Conservation (phyloP, 2,329 filamentous ascomycete species). For the Plectosphaerella sp. region DNA sequence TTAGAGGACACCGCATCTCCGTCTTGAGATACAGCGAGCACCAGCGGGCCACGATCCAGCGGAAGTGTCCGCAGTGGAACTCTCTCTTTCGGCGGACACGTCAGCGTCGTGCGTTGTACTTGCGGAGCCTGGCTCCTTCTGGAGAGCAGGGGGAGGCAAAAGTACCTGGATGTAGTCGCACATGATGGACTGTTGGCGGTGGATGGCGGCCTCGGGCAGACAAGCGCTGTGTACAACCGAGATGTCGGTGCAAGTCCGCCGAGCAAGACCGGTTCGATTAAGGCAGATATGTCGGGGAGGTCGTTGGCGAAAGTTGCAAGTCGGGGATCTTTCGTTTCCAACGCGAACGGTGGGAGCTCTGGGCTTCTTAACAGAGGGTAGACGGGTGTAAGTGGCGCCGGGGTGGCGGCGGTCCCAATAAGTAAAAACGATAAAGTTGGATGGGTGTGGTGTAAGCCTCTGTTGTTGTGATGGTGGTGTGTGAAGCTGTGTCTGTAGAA, state of each 20-base stretch:
- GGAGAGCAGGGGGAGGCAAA: neutral
- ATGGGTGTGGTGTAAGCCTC: neutral
- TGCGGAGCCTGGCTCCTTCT: slow-evolving; percentile 7
- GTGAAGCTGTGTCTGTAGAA: neutral
- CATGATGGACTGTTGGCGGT: slow-evolving; percentile 22
- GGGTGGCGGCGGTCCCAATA: too few species aligned
- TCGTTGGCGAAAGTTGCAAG: neutral
- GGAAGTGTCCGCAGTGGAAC: slow-evolving; percentile 48
- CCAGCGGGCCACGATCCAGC: slow-evolving; percentile 39
- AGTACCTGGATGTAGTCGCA: slow-evolving; percentile 47
- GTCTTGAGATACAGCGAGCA: slow-evolving; percentile 40
- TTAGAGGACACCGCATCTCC: slow-evolving; percentile 35
- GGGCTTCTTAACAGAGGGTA: too few species aligned
- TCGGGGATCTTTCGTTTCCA: neutral
- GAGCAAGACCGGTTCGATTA: too few species aligned
- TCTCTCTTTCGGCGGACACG: slow-evolving; percentile 32
- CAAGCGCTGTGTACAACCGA: neutral
- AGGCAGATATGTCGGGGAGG: neutral
- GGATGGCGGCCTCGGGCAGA: neutral
- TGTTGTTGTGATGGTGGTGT: neutral
- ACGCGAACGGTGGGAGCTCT: neutral
- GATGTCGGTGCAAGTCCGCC: too few species aligned
- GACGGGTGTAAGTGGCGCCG: too few species aligned
- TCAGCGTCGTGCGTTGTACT: neutral
- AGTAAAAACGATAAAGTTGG: too few species aligned